Evolutionary conservation across 345 rosid genomes (phyloP).

Genomic region (Pelargonium nanum): DNA sequence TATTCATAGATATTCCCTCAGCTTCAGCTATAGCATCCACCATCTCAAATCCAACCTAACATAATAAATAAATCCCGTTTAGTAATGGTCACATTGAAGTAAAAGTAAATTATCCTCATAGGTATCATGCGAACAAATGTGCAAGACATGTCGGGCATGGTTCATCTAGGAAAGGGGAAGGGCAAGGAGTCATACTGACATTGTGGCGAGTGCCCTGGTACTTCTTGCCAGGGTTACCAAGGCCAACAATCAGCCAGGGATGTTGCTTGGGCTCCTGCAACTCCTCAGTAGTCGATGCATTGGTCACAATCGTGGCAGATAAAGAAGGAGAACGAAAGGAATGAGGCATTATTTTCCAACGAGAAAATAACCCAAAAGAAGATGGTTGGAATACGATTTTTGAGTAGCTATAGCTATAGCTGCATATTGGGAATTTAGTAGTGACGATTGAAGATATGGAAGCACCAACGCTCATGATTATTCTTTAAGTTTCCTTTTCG

Average conservation of each 20-base stretch:
- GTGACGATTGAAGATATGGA: background rate
- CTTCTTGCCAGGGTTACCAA: slow-evolving; percentile 81
- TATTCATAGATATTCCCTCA: slow-evolving; percentile 67
- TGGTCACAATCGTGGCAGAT: background rate
- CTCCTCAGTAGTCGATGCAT: slow-evolving; percentile 4
- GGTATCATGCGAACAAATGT: background rate
- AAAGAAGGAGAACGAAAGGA: background rate
- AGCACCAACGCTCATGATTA: background rate
- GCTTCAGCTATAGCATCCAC: slow-evolving; percentile 78
- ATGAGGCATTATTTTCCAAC: background rate
- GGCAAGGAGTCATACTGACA: slow-evolving; percentile 20
- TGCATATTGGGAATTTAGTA: background rate
- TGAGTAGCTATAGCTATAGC: background rate
- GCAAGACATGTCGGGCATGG: background rate
- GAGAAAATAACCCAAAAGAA: background rate
- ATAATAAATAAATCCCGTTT: background rate
- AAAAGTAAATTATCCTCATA: too few species aligned
- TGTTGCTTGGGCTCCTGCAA: slow-evolving; percentile 31
- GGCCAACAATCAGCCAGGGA: slow-evolving; percentile 86
- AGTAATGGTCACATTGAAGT: too few species aligned
- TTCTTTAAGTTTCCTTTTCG: background rate
- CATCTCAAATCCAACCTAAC: slow-evolving; percentile 86
- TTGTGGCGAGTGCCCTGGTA: slow-evolving; percentile 78
- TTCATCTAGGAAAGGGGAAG: background rate
- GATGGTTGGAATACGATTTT: background rate